Percentiles rank a stretch among this genome's conserved stretches.
These are phyloP conservation scores for Neonectria magnoliae DNA, from an alignment of 2,329 filamentous ascomycete genomes.

Conservation along the genomic window DNA sequence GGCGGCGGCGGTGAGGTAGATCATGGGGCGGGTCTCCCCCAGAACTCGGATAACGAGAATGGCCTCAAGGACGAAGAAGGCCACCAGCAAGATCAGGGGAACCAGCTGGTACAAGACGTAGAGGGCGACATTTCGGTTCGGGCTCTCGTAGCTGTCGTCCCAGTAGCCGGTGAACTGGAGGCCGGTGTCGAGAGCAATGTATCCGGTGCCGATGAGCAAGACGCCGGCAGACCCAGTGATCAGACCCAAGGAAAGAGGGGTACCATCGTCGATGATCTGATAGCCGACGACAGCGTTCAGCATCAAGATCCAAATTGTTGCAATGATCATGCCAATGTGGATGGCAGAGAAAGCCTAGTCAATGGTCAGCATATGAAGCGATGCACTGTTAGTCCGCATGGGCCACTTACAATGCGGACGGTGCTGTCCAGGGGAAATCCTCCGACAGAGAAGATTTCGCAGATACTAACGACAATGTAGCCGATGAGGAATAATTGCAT, in stretches of 20 bases:
- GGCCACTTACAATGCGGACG: constrained; percentile 75
- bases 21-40: constrained; percentile 91
- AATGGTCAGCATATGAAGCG: constrained; percentile 31
- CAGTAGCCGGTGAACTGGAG: constrained; percentile 87
- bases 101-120: constrained; percentile 94
- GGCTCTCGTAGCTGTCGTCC: constrained; percentile 69
- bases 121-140: constrained; percentile 82
- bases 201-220: constrained; percentile 90
- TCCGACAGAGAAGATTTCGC: constrained; percentile 96
- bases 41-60: constrained; percentile 87
- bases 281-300: constrained; percentile 93
- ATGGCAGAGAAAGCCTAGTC: constrained; percentile 84
- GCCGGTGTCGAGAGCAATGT: constrained; percentile 94
- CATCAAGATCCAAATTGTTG: constrained; percentile 89
- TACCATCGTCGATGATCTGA: constrained; percentile 94
- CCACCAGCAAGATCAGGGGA: constrained; percentile 87
- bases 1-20: constrained; percentile 79
- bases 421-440: constrained; percentile 79
- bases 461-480: constrained; percentile 89
- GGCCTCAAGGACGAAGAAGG: constrained; percentile 85
- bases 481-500: constrained; percentile 93
- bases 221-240: constrained; percentile 74
- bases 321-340: constrained; percentile 88
- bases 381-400: not conserved
- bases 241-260: constrained; percentile 81